A percentile compares a stretch with the other conserved stretches of the same genome.
phyloP scores from a whole-genome alignment of 371 early-diverging fungal genomes.

The Rhizomucor pusillus region DNA sequence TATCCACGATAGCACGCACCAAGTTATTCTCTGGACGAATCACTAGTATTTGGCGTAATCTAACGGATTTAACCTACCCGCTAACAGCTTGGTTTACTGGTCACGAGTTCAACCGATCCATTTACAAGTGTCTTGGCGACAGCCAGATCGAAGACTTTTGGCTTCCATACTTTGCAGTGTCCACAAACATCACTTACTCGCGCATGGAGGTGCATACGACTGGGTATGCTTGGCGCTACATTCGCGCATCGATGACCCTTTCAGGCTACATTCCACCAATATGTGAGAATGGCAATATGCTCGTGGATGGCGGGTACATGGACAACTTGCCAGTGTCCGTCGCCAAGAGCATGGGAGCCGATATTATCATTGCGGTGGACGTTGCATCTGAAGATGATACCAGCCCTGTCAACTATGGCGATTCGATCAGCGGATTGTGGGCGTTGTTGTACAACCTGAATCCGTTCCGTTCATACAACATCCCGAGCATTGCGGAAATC shows the following conservation, averaged over 20 bases:
- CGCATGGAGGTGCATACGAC: conserved; percentile 90
- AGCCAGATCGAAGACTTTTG: conserved; percentile 97
- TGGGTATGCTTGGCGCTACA: conserved; percentile 97
- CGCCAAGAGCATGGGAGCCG: conserved; percentile 89
- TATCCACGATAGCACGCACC: conserved; percentile 83
- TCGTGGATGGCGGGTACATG: conserved; percentile 99
- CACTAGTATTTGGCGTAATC: conserved; percentile 84
- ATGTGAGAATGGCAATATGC: conserved; percentile 93
- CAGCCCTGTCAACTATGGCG: conserved; percentile 89
- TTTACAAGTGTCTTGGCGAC: conserved; percentile 94
- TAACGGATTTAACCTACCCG: conserved; percentile 97
- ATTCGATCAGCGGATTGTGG: conserved; percentile 94
- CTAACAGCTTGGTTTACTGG: conserved; percentile 89
- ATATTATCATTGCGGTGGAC: conserved; percentile 97
- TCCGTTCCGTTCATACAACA: conserved; percentile 71
- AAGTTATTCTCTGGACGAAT: conserved; percentile 85
- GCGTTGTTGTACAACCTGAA: conserved; percentile 84
- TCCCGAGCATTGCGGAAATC: conserved; percentile 96
- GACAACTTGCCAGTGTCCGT: conserved; percentile 98
- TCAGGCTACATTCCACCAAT: conserved; percentile 95
- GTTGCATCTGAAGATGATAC: conserved; percentile 92
- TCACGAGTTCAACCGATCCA: conserved; percentile 92
- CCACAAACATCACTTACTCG: conserved; percentile 96
- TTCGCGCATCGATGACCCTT: conserved; percentile 98
- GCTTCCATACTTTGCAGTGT: conserved; percentile 97